Base-by-base conservation (phyloP, 192 early-diverging fungal genomes). In the Coemansia reversa region DNA sequence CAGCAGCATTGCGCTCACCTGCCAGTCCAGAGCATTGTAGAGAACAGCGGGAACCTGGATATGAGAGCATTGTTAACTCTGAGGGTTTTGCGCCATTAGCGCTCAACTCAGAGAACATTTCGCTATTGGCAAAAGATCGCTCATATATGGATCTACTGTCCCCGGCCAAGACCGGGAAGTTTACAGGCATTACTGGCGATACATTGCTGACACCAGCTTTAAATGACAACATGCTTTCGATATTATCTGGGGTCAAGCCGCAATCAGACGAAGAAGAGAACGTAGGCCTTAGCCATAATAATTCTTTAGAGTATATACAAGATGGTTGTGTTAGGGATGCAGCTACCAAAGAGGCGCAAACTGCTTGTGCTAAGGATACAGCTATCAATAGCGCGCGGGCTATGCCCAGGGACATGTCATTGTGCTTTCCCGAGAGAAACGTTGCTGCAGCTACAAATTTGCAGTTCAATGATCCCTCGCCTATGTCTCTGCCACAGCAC, bases 131-230 rank as follows among this genome's bases (percentile, higher is more conserved):
- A 32, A 71, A 71, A 20, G 77, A 80, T 55, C 72, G 77, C 12
- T 75, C 72, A 16, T 80, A 67, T 52, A 80, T 80, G 77, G 72
- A 80, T 9, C 49, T 80, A 25, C 55, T 80, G 45, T 80, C 77
- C 1, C 77, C 77, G 7, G 61, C 67, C 18, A 80, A 75, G 42
- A 54, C 65, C 20, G 61, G 28, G 19, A 33, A 32, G 14, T 12
- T 28, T 5, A 20, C 52, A 8, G 30, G 48, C 14, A 7, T 30
- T 1, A 27, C 9, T 11, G 49, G 47, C n/a, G 51, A 53, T 14
- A 7, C 25, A 3, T 16, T 24, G 29, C 20, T 53, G 25, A 24
- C 59, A 2, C 27, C 59, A 14, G n/a, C 27, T 12, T 51, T 51
- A 24, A 28, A 58, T 18, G 58, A 33, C 19, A 58, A 69, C 39